Base-by-base conservation (phyloP, 116 monocot genomes). In the Dioscorea cayenensis region DNA sequence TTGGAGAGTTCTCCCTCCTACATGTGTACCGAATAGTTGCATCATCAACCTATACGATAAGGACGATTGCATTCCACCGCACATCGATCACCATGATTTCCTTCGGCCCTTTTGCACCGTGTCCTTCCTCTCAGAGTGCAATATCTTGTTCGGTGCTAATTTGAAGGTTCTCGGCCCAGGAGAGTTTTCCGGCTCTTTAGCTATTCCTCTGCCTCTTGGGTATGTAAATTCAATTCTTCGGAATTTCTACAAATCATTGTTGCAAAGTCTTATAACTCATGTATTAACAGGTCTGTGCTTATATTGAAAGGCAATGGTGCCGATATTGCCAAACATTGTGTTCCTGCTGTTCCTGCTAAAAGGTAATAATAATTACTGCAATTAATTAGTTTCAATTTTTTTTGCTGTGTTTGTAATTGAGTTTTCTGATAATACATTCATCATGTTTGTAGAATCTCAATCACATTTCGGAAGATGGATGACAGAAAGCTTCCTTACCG, bases 401-500 rank as follows among this genome's bases (percentile, higher is more conserved):
- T 32, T 32, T 3, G 32, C 32, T 32, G 3, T 32, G 32, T 32
- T 32, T 32, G 32, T 2, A 43, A 9, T 43, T 43, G 12, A 10
- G 8, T 43, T 43, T 43, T 43, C 8, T 43, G 38, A 43, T 10
- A 10, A 43, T 43, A 1, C 8, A 43, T 43, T 43, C 43, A 43
- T 43, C 12, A 43, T 55, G 55, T 14, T 55, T 48, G 52, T 76
- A 90, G 90, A 77, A 86, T 90, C 3, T 90, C 86, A 0, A 80
- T 90, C 23, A 90, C 90, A 12, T 90, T 90, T 17, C 74, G 90
- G 38, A 87, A 84, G 65, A 90, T 90, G 87, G 87, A 90, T 63
- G 79, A 70, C 6, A 51, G 71, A 2, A 86, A 82, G 49, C 72
- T 81, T n/a, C 90, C 90, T 1, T 79, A 63, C 19, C n/a, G 49